Percentiles rank a stretch among this genome's conserved stretches.
Conservation (phyloP, 768 basidiomycete genomes). For the Chalciporus chontae region DNA sequence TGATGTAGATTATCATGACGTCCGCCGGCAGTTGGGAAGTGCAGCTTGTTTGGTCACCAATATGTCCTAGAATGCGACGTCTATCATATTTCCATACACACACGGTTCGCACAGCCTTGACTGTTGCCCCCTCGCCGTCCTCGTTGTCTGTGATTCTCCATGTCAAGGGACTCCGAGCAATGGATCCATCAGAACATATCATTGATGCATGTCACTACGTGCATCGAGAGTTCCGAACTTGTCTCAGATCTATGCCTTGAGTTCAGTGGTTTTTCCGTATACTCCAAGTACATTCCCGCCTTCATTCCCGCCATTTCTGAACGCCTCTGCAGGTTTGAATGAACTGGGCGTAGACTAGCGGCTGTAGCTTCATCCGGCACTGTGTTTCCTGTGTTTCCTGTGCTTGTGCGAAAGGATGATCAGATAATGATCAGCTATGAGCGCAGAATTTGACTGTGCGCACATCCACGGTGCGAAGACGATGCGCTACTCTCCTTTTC, state of each 20-base stretch:
- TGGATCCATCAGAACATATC: slow-evolving; percentile 9
- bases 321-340: too few relatives aligned
- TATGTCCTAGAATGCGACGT: slow-evolving; percentile 19
- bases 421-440: background rate
- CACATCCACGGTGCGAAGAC: slow-evolving; percentile 8
- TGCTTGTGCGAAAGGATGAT: slow-evolving; percentile 6
- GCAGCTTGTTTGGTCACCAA: slow-evolving; percentile 59
- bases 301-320: too few relatives aligned
- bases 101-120: background rate
- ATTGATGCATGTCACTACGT: slow-evolving; percentile 16
- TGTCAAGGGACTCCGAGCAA: slow-evolving; percentile 8
- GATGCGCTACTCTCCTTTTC: background rate
- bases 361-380: too few relatives aligned
- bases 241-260: too few relatives aligned
- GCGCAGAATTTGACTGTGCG: slow-evolving; percentile 3
- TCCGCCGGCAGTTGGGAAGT: slow-evolving; percentile 82
- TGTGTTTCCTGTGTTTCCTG: too few relatives aligned
- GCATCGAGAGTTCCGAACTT: background rate
- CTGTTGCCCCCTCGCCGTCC: background rate
- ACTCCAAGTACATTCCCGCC: too few relatives aligned
- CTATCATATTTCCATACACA: slow-evolving; percentile 2
- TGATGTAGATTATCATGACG: slow-evolving; percentile 95
- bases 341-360: too few relatives aligned
- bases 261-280: too few relatives aligned
- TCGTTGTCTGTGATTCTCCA: slow-evolving; percentile 8